phyloP scores from a whole-genome alignment of 768 basidiomycete species.

The Guyanaporus albipodus region DNA sequence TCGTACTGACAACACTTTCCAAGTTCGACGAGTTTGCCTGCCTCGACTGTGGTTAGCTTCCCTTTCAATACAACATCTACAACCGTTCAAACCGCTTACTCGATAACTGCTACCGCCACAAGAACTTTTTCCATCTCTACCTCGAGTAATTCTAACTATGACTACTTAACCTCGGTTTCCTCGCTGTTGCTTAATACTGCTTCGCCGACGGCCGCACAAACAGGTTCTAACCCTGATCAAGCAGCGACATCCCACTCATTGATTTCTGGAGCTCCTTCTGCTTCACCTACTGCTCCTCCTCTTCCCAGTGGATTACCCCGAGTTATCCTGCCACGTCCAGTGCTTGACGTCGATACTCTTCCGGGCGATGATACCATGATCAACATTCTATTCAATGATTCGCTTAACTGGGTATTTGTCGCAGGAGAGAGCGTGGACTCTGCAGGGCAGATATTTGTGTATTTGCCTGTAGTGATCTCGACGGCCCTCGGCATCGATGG shows the following conservation, averaged over 20 bases:
- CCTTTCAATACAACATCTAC: constrained; percentile 17
- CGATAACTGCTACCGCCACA: constrained; percentile 2
- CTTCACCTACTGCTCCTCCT: constrained; percentile 27
- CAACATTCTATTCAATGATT: constrained; percentile 58
- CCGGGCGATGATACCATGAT: constrained; percentile 45
- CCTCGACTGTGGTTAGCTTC: constrained; percentile 31
- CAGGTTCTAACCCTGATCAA: constrained; percentile 39
- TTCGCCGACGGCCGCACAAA: constrained; percentile 17
- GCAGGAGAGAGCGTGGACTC: constrained; percentile 51
- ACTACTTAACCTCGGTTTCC: constrained; percentile 32
- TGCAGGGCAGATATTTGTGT: constrained; percentile 74
- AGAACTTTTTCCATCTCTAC: constrained; percentile 1
- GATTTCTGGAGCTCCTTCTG: constrained; percentile 18
- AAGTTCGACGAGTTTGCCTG: constrained; percentile 2
- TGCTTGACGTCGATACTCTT: constrained; percentile 27
- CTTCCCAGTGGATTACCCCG: constrained; percentile 61
- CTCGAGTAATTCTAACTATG: constrained; percentile 26
- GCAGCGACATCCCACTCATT: constrained; percentile 28
- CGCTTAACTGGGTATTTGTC: constrained; percentile 70
- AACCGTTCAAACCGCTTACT: constrained; percentile 1
- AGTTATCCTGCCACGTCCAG: constrained; percentile 48
- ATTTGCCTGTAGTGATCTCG: constrained; percentile 51
- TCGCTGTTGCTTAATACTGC: constrained; percentile 32
- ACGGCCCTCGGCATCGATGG: constrained; percentile 42
- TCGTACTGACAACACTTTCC: neutral